phyloP scores from a whole-genome alignment of 2,329 filamentous ascomycete genomes.

The Aspergillus ibericus region DNA sequence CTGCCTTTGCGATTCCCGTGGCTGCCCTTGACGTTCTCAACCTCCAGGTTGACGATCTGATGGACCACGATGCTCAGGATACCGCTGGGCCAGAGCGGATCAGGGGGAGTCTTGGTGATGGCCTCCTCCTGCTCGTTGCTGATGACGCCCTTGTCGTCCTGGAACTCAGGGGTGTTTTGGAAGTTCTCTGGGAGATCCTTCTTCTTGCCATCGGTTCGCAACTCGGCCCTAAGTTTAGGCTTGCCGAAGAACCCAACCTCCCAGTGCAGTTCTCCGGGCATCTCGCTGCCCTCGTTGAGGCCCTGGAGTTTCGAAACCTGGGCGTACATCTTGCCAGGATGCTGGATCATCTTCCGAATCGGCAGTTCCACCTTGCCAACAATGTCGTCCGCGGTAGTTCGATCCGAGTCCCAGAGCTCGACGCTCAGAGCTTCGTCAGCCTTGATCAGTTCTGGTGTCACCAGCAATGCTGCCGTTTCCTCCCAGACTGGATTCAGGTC shows the following conservation, averaged over 20 bases:
- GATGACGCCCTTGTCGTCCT: conserved; percentile 82
- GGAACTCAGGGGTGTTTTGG: conserved; percentile 71
- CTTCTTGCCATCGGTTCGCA: conserved; percentile 85
- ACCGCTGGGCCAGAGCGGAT: conserved; percentile 94
- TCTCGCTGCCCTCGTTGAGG: conserved; percentile 77
- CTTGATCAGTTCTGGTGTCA: conserved; percentile 87
- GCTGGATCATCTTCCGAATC: conserved; percentile 91
- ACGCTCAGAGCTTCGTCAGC: conserved; percentile 90
- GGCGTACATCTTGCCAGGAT: conserved; percentile 89
- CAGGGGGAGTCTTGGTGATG: conserved; percentile 84
- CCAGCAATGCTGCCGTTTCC: conserved; percentile 79
- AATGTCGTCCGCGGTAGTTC: conserved; percentile 88
- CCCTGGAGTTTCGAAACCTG: conserved; percentile 81
- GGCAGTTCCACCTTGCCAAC: conserved; percentile 93
- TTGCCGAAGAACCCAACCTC: conserved; percentile 95
- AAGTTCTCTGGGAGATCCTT: conserved; percentile 71
- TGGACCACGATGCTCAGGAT: conserved; percentile 84
- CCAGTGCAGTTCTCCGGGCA: conserved; percentile 95
- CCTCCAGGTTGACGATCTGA: conserved; percentile 90
- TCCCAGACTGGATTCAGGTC: conserved; percentile 92
- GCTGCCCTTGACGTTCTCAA: conserved; percentile 87
- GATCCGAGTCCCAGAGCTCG: conserved; percentile 94
- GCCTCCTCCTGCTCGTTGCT: conserved; percentile 76
- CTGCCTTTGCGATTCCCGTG: conserved; percentile 76
- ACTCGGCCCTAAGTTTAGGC: conserved; percentile 78